These are phyloP conservation scores for Phytopythium oedochilum DNA, from an alignment of 352 stramenopile species.

Conservation along the genomic window DNA sequence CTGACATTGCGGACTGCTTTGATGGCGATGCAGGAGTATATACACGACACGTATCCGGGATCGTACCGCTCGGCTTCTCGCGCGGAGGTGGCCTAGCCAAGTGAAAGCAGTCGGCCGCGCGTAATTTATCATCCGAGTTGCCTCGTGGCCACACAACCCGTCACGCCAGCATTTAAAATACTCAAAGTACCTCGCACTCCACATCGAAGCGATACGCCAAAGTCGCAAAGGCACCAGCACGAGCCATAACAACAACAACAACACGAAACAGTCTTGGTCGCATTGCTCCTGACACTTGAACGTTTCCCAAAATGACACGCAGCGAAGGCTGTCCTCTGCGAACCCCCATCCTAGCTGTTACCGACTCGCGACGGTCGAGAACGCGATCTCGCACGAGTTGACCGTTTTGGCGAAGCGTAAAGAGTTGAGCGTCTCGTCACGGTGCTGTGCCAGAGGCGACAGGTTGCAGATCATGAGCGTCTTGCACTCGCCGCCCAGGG, in stretches of 20 bases:
- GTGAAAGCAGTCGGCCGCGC: background rate
- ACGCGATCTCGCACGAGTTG: conserved; percentile 84
- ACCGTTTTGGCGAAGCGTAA: conserved; percentile 87
- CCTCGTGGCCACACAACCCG: background rate
- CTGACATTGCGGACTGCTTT: background rate
- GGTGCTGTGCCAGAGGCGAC: conserved; percentile 65
- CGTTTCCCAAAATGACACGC: background rate
- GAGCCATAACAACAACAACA: background rate
- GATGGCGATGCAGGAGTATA: conserved; percentile 41
- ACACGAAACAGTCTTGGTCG: background rate
- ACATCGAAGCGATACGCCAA: too few species aligned
- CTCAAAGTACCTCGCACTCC: too few species aligned
- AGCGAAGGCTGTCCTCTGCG: background rate
- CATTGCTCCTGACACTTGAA: background rate
- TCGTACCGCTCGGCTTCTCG: conserved; percentile 43
- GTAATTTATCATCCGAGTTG: conserved; percentile 3
- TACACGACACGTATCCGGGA: conserved; percentile 36
- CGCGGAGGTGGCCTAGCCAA: background rate
- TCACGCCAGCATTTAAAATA: too few species aligned
- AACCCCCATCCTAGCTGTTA: conserved; percentile 3
- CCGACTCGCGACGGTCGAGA: conserved; percentile 43
- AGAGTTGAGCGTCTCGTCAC: conserved; percentile 84
- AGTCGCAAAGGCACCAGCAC: background rate
- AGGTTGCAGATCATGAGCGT: conserved; percentile 91
- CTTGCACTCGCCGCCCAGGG: conserved; percentile 83